Base-by-base conservation (phyloP, 1,284 basidiomycete genomes). In the Limonomyces culmigenus region DNA sequence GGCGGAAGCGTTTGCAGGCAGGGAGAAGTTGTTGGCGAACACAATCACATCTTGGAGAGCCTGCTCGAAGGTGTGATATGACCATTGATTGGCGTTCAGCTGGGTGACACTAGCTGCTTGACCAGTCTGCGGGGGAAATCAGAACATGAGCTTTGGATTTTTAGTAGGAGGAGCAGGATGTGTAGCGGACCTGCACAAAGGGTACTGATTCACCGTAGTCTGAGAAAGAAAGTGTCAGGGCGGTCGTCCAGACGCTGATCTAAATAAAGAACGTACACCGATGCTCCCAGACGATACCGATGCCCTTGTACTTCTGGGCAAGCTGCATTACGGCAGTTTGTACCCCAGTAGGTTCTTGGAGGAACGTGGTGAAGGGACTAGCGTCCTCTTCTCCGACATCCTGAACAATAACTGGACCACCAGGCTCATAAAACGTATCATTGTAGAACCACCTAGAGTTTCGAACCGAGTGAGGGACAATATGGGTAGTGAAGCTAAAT, bases 371-470 rank as follows among this genome's bases (percentile, higher is more conserved):
- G 11, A 67, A 45, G 2, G 64, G 63, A 32, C 56, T 62, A 0
- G 64, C 65, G 39, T 66, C 51, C 38, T 65, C 62, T 45, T 67
- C 65, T 16, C 65, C 65, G 2, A 63, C 65, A 44, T 67, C 65
- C 41, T 65, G 66, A 10, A 66, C 63, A 27, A 27, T n/a, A 8
- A 67, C 58, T 6, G 65, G 65, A 2, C 67, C 67, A 5, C 67
- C 67, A 3, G 58, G 47, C 41, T 62, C 53, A 50, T 69, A 73
- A 48, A 65, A 65, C 0, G 63, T 63, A 3, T 58, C 57, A 39
- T 71, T 69, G 33, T 69, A 55, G 65, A 69, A 74, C 43, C 63
- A 72, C 4, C 65, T n/a, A n/a, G n/a, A n/a, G n/a, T n/a, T n/a
- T n/a, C n/a, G n/a, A n/a, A n/a, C n/a, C n/a, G n/a, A n/a, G n/a